phyloP scores from a whole-genome alignment of 1,284 basidiomycete genomes.

The Heimioporus retisporus region DNA sequence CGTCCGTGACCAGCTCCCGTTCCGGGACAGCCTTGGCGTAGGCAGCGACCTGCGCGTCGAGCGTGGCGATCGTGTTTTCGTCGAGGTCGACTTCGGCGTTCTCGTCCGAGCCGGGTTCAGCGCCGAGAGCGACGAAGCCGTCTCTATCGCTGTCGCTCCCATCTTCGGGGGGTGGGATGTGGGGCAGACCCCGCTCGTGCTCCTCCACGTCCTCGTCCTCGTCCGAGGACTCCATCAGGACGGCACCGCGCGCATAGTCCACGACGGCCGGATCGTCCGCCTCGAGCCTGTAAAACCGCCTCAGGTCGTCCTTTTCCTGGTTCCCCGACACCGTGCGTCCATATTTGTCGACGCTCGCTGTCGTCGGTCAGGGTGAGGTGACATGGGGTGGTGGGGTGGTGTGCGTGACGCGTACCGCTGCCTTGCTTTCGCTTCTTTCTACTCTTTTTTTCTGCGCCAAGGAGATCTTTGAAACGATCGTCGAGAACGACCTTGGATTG shows the following conservation, averaged over 20 bases:
- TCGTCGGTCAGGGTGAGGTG: background rate
- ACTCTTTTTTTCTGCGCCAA: constrained; percentile 60
- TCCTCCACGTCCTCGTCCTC: constrained; percentile 73
- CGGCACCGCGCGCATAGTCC: constrained; percentile 94
- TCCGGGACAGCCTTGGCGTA: constrained; percentile 61
- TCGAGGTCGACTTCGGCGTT: constrained; percentile 82
- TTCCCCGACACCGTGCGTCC: constrained; percentile 80
- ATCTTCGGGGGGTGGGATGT: constrained; percentile 43
- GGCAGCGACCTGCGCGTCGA: constrained; percentile 79
- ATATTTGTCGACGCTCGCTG: constrained; percentile 91
- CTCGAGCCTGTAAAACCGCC: constrained; percentile 86
- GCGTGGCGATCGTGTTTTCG: constrained; percentile 75
- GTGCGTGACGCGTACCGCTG: constrained; percentile 45
- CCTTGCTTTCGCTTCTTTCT: constrained; percentile 50
- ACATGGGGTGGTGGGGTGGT: constrained; percentile 10
- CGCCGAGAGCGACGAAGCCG: constrained; percentile 63
- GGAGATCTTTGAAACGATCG: constrained; percentile 92
- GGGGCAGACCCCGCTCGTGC: constrained; percentile 48
- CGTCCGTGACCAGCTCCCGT: constrained; percentile 44
- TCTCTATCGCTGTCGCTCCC: constrained; percentile 59
- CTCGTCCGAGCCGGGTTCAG: constrained; percentile 48
- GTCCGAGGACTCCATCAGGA: constrained; percentile 90
- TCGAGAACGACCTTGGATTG: constrained; percentile 91
- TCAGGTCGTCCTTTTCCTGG: constrained; percentile 81
- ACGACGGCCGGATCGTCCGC: constrained; percentile 56